A percentile compares a stretch with the other conserved stretches of the same genome.
phyloP scores from a whole-genome alignment of 768 basidiomycete genomes.

The Hericium alpestre region DNA sequence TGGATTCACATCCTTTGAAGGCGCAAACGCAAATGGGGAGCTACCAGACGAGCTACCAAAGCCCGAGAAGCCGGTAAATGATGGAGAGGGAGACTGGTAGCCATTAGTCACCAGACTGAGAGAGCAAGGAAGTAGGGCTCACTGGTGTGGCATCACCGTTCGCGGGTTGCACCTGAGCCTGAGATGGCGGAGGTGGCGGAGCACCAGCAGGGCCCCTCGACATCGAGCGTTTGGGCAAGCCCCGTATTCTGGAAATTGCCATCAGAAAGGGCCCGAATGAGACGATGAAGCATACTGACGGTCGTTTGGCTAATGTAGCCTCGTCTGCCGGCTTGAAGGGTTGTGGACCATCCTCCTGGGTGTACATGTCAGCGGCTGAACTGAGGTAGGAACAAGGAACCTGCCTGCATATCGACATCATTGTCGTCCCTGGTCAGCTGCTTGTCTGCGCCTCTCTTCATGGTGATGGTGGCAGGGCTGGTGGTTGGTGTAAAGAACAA shows the following conservation, averaged over 20 bases:
- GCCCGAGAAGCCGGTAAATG: not conserved
- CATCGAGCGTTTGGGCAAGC: constrained; percentile 40
- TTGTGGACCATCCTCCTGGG: constrained; percentile 26
- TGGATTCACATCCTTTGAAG: not conserved
- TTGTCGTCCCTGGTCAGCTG: constrained; percentile 54
- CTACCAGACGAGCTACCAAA: not conserved
- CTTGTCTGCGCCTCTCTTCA: constrained; percentile 71
- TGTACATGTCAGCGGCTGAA: not conserved
- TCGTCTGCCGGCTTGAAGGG: constrained; percentile 50
- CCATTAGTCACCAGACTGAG: too few relatives aligned
- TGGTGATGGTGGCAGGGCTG: constrained; percentile 17
- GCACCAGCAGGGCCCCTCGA: constrained; percentile 7
- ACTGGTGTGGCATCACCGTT: too few relatives aligned
- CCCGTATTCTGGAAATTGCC: constrained; percentile 42
- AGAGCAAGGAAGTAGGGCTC: too few relatives aligned
- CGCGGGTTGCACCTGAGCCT: too few relatives aligned
- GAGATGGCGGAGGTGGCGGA: not conserved
- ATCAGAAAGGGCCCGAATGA: not conserved
- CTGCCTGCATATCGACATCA: constrained; percentile 26
- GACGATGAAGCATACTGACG: constrained; percentile 29
- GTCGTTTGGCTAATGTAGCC: constrained; percentile 39
- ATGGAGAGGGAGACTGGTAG: too few relatives aligned
- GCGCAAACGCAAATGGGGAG: not conserved
- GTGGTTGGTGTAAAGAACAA: not conserved
- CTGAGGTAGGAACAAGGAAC: too few relatives aligned